Base-by-base conservation (phyloP, 164 flowering plant species). In the Piper longum region DNA sequence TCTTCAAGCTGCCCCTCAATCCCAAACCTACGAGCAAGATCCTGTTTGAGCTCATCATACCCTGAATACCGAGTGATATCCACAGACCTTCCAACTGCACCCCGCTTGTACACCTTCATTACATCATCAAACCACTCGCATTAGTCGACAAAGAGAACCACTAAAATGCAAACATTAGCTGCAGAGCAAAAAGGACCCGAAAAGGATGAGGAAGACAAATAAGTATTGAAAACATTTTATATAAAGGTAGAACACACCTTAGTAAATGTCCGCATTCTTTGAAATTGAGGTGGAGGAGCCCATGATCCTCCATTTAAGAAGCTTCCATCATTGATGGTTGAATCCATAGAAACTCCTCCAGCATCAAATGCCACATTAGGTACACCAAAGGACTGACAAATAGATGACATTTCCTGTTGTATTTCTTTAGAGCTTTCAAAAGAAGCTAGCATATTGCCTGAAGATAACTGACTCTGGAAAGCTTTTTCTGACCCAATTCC, bases 1-100 rank as follows among this genome's bases (percentile, higher is more conserved):
- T 90, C 99, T 77, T 90, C 99, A 58, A 93, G 81, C 70, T 85
- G 99, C 43, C 99, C 99, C 73, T 90, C 99, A 64, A 93, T 84
- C 16, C 99, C 99, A 80, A 93, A 93, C 58, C 85, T 82, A n/a
- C 95, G 95, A 63, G 97, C 98, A 42, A 93, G 80, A 69, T 88
- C 99, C 67, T 84, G 97, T 69, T 83, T 90, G 57, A 93, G 99
- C 67, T 90, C 99, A 18, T 83, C 95, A 74, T 93, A 93, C 62
- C 92, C 97, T 3, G 86, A 77, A 72, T 93, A 93, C 43, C 92
- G 87, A 36, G 88, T 52, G 18, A 90, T 83, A 72, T 93, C 99
- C n/a, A 93, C 87, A 14, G 92, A 88, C 74, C 99, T 77, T 44
- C 99, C 99, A 42, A 93, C 99, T 57, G 99, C 97, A 69, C 97